Conservation (phyloP, 768 basidiomycete genomes). For the Coprinellus aureogranulatus region DNA sequence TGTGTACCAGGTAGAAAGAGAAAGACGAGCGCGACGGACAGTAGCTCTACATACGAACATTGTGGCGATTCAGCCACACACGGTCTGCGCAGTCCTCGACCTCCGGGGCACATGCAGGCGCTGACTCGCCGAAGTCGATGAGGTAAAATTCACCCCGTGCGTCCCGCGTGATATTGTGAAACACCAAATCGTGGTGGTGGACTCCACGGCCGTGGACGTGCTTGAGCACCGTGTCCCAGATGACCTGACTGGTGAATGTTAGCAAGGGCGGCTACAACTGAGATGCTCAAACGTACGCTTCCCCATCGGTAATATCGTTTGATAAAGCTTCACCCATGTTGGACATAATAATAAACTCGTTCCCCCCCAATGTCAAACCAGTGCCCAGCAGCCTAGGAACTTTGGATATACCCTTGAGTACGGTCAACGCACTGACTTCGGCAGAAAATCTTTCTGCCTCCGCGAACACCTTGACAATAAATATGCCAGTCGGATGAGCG, state of each 20-base stretch:
- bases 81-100: not conserved
- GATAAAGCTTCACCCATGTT: not conserved
- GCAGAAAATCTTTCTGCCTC: not conserved
- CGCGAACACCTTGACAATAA: not conserved
- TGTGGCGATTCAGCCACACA: not conserved
- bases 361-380: not conserved
- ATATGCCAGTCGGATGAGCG: not conserved
- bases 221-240: not conserved
- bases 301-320: not conserved
- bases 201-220: not conserved
- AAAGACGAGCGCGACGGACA: no score
- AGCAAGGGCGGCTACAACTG: not conserved
- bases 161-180: not conserved
- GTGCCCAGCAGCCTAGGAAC: not conserved
- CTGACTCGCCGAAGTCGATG: not conserved
- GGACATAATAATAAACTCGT: not conserved
- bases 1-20: no score
- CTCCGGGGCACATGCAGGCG: not conserved
- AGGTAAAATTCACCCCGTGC: not conserved
- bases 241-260: not conserved
- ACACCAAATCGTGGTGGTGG: not conserved
- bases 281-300: not conserved
- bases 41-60: no score
- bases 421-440: not conserved
- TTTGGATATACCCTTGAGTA: not conserved